Evolutionary conservation across 257 asterid species (phyloP).

Genomic region (Anisodus tanguticus): DNA sequence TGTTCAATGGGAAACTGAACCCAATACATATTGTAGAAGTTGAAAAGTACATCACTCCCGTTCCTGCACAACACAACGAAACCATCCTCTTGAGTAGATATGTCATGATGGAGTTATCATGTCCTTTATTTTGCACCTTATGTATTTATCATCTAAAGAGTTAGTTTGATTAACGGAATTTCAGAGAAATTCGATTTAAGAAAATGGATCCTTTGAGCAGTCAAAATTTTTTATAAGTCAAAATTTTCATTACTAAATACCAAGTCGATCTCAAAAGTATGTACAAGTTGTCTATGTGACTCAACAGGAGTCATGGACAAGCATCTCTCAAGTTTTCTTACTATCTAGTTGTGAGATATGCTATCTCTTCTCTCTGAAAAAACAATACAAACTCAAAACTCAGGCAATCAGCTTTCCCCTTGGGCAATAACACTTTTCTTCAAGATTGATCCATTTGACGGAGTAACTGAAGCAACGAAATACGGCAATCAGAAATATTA

Average conservation of each 20-base stretch:
- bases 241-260: not conserved
- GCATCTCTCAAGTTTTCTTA: not conserved
- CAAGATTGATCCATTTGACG: conserved; percentile 9
- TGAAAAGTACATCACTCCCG: not conserved
- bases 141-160: not conserved
- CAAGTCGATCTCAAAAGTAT: not conserved
- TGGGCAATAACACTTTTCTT: not conserved
- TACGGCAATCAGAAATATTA: not conserved
- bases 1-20: not conserved
- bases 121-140: not conserved
- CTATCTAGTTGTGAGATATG: not conserved
- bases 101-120: not conserved
- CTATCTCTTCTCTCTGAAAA: not conserved
- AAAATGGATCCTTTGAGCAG: not conserved
- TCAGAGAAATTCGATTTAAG: too few species aligned
- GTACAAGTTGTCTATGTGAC: not conserved
- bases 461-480: not conserved
- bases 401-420: conserved; percentile 4
- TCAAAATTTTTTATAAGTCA: not conserved
- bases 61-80: not conserved
- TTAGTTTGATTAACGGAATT: not conserved
- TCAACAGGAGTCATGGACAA: not conserved
- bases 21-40: not conserved
- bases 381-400: conserved; percentile 5
- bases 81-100: not conserved